A percentile compares a stretch with the other conserved stretches of the same genome.
These are phyloP conservation scores for Lyophyllum shimeji DNA, from an alignment of 768 basidiomycete species.

Conservation along the genomic window DNA sequence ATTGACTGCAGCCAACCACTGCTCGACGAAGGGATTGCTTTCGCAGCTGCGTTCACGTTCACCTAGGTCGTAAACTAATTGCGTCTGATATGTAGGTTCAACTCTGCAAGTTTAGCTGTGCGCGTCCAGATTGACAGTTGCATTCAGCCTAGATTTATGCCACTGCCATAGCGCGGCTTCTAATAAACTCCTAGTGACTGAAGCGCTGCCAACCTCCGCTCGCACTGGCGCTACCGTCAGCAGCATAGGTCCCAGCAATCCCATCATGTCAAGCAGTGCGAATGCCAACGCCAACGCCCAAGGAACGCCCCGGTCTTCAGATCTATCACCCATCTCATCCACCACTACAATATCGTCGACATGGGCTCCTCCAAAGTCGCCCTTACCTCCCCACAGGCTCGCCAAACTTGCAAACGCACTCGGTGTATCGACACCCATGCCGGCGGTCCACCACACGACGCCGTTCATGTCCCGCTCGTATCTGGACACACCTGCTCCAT, in stretches of 20 bases:
- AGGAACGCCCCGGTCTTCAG: conserved; percentile 24
- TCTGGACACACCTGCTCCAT: conserved; percentile 29
- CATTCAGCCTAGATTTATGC: conserved; percentile 9
- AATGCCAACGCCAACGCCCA: conserved; percentile 17
- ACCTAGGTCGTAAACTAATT: background rate
- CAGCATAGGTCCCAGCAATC: background rate
- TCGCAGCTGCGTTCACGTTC: background rate
- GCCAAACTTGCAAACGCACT: conserved; percentile 86
- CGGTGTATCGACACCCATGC: conserved; percentile 75
- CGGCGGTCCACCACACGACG: conserved; percentile 40
- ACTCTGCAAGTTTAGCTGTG: background rate
- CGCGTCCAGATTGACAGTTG: conserved; percentile 6
- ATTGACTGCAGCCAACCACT: background rate
- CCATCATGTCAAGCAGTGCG: conserved; percentile 25
- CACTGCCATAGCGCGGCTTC: conserved; percentile 4
- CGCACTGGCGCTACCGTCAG: background rate
- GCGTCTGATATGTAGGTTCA: conserved; percentile 6
- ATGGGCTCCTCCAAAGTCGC: conserved; percentile 70
- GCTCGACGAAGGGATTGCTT: background rate
- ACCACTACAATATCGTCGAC: conserved; percentile 32
- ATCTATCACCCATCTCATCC: conserved; percentile 20
- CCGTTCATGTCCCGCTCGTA: conserved; percentile 33
- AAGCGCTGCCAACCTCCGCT: background rate
- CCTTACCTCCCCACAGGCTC: conserved; percentile 72
- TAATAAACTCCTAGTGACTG: background rate